Evolutionary conservation across 768 basidiomycete genomes (phyloP), one percentile per base, ranked within the genome.

Genomic region (Kwoniella shandongensis): DNA sequence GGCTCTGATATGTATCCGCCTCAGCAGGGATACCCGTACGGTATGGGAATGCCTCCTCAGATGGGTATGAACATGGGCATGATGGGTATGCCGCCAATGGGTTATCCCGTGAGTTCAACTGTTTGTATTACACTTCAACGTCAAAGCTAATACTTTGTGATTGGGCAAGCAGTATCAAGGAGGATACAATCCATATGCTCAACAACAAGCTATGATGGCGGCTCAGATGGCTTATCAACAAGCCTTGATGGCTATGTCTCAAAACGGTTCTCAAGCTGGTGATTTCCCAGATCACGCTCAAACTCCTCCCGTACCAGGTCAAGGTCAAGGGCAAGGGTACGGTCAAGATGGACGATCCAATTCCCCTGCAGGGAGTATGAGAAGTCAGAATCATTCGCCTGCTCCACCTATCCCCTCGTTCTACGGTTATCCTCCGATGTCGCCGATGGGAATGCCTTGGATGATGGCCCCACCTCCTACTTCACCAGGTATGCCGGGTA

Each of bases 1-100:
- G 86, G 84, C 11, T 83, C 63, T 26, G 70, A 71, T 40, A 58
- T 67, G 53, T 69, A 85, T 69, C 85, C 83, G 58, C 82, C 80
- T 36, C 83, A 79, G 61, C 54, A 63, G 17, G 63, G 60, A 20
- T 72, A 62, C 29, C 63, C 59, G 11, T 60, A 60, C 35, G 61
- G 66, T 8, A 65, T 66, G 51, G 59, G 41, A 36, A 46, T 56
- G 26, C 62, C 65, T n/a, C n/a, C n/a, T 6, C 41, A 42, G 3
- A 59, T 56, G 57, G 63, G 62, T 26, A 73, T 69, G 66, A 44
- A 44, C 15, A 58, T 58, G 56, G 65, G 66, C 1, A 62, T 67
- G 67, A 65, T 64, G 62, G 66, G 65, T 15, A 66, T 65, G 63
- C 61, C 63, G 13, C 59, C 56, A 30, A 61, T 65, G 69, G 65